These are phyloP conservation scores for Cladophialophora yegresii DNA, from an alignment of 2,329 filamentous ascomycete species.

Conservation along the genomic window DNA sequence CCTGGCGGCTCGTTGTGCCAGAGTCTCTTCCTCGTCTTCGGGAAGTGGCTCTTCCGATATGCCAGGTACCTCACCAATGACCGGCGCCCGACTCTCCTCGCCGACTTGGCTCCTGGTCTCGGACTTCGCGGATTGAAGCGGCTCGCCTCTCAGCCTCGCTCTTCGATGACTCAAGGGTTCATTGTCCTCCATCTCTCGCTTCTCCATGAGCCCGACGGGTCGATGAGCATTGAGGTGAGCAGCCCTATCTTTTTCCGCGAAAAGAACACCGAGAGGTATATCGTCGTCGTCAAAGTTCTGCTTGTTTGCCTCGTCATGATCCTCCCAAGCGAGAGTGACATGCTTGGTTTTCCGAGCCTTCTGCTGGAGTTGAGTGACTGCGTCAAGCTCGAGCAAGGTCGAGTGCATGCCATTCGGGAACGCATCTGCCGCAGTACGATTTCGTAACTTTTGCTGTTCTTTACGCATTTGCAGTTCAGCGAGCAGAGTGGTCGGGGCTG, in stretches of 20 bases:
- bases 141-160: constrained; percentile 69
- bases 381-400: constrained; percentile 86
- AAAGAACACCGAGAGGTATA: constrained; percentile 81
- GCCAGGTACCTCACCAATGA: constrained; percentile 39
- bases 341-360: constrained; percentile 72
- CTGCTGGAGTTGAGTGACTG: constrained; percentile 81
- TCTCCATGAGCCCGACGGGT: constrained; percentile 58
- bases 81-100: constrained; percentile 35
- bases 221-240: constrained; percentile 40
- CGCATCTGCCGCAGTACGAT: constrained; percentile 64
- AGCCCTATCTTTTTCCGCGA: constrained; percentile 52
- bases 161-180: constrained; percentile 80
- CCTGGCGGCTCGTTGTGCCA: constrained; percentile 49
- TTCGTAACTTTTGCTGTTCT: constrained; percentile 79
- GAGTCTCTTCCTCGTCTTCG: constrained; percentile 48
- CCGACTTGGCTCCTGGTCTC: constrained; percentile 22
- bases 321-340: constrained; percentile 90
- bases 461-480: constrained; percentile 92
- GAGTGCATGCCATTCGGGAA: constrained; percentile 81
- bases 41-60: constrained; percentile 30
- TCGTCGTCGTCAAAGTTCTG: constrained; percentile 72
- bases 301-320: constrained; percentile 54
- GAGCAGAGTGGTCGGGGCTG: constrained; percentile 82
- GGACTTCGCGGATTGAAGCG: constrained; percentile 42
- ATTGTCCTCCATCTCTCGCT: constrained; percentile 83